Base-by-base conservation (phyloP, 2,329 filamentous ascomycete genomes). In the Metarhizium humberi region DNA sequence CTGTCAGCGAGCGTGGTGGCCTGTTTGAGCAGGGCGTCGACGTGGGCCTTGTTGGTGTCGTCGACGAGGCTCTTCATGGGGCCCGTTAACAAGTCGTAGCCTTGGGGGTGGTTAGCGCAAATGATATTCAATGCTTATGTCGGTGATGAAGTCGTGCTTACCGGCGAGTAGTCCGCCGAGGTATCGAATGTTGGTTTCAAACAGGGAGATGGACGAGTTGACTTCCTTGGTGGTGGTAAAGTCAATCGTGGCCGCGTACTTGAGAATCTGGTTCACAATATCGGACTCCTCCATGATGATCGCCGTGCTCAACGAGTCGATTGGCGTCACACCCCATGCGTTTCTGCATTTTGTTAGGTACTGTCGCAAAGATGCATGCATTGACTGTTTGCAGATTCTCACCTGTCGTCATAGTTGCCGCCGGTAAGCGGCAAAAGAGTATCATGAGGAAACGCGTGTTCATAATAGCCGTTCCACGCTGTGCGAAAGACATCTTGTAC, bases 161-260 rank as follows among this genome's bases (percentile, higher is more conserved):
- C 85, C 88, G 3, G 90, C 87, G 6, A 96, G 66, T 62, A 96
- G 76, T 18, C 90, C 91, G 8, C 83, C 91, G 1, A 96, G 73
- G 64, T 95, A 95, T 30, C 91, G 85, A 65, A 96, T 95, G 0
- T 90, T 96, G 0, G 90, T 95, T 70, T 96, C 91, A 64, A 96
- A 96, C 8, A 96, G 71, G 36, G 87, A 92, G 52, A 95, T 82
- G 8, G 75, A 69, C 1, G 75, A 69, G 1, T 75, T 64, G 2
- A 42, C 56, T 48, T 58, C 58, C 3, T 58, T 56, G 1, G 86
- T 88, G 10, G 76, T 73, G 47, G 78, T 78, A 65, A 89, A 95
- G 69, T 95, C 76, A 62, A 95, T 86, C 0, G 71, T 80, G 0
- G 82, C 78, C 47, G 95, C 79, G 65, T 84, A 85, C 5, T 86